Evolutionary conservation across 768 basidiomycete genomes (phyloP).

Genomic region (Agrocybe pediades): DNA sequence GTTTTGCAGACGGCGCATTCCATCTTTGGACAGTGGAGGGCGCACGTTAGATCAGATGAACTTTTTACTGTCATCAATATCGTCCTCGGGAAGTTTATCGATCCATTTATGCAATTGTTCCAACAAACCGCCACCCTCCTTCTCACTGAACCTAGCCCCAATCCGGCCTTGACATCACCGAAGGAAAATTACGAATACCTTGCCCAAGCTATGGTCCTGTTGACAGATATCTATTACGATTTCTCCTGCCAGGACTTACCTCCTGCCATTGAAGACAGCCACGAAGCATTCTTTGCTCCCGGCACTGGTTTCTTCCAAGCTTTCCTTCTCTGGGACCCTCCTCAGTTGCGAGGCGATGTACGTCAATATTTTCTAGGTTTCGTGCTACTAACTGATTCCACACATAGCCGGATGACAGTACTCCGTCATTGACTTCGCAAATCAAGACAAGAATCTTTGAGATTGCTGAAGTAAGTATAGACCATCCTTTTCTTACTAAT

Average conservation of each 20-base stretch:
- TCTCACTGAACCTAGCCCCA: constrained; percentile 39
- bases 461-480: constrained; percentile 73
- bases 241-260: constrained; percentile 95
- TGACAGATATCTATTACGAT: constrained; percentile 90
- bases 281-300: constrained; percentile 79
- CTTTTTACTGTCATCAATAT: constrained; percentile 92
- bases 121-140: constrained; percentile 59
- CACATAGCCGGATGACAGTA: constrained; percentile 72
- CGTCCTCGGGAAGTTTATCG: constrained; percentile 81
- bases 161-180: constrained; percentile 34
- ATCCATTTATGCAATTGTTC: constrained; percentile 85
- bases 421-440: constrained; percentile 84
- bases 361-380: constrained; percentile 25
- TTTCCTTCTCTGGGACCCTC: constrained; percentile 81
- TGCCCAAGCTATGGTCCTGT: constrained; percentile 74
- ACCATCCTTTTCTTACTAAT: not conserved
- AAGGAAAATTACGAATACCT: constrained; percentile 48
- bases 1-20: constrained; percentile 95
- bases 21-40: constrained; percentile 93
- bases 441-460: constrained; percentile 90
- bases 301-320: constrained; percentile 72
- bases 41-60: constrained; percentile 82
- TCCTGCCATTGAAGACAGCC: constrained; percentile 88
- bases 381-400: constrained; percentile 9
- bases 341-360: constrained; percentile 69